Conservation (phyloP, 2,329 filamentous ascomycete species). For the Xylariaceae sp. region DNA sequence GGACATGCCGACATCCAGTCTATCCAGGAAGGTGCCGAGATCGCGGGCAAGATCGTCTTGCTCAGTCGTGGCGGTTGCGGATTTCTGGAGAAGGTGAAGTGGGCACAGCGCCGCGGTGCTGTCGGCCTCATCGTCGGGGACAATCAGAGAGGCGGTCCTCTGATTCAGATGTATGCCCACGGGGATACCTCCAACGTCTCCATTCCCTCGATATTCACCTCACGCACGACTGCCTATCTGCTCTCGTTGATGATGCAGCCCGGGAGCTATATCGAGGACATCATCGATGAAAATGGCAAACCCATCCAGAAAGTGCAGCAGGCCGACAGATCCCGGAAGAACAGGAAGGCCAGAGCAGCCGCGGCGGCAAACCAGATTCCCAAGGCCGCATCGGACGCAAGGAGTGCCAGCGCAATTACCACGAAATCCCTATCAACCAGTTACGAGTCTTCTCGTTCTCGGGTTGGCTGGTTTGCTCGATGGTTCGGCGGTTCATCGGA, state of each 20-base stretch:
- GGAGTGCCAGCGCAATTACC: slow-evolving; percentile 15
- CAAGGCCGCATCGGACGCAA: slow-evolving; percentile 21
- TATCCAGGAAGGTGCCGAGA: slow-evolving; percentile 85
- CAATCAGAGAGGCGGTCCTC: slow-evolving; percentile 75
- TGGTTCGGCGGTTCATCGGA: slow-evolving; percentile 30
- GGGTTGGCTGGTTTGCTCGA: slow-evolving; percentile 36
- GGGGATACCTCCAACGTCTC: slow-evolving; percentile 93
- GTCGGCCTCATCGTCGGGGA: slow-evolving; percentile 90
- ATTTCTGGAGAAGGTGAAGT: slow-evolving; percentile 94
- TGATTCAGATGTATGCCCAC: slow-evolving; percentile 97
- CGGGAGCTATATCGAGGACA: slow-evolving; percentile 54
- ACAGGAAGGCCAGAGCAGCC: slow-evolving; percentile 27
- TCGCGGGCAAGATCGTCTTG: slow-evolving; percentile 85
- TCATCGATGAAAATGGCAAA: slow-evolving; percentile 53
- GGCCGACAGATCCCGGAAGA: slow-evolving; percentile 31
- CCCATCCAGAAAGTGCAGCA: slow-evolving; percentile 47
- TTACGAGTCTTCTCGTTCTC: slow-evolving; percentile 16
- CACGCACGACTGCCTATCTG: slow-evolving; percentile 86
- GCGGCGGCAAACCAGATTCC: slow-evolving; percentile 17
- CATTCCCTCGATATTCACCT: slow-evolving; percentile 91
- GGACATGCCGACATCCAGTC: slow-evolving; percentile 87
- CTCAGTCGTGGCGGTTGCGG: slow-evolving; percentile 90
- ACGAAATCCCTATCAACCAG: slow-evolving; percentile 17
- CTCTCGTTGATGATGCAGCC: slow-evolving; percentile 79
- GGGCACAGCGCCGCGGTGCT: slow-evolving; percentile 86